Percentiles rank a stretch among this genome's conserved stretches.
Evolutionary conservation across 2,329 filamentous ascomycete species (phyloP).

Genomic region (Colletotrichum sp.): DNA sequence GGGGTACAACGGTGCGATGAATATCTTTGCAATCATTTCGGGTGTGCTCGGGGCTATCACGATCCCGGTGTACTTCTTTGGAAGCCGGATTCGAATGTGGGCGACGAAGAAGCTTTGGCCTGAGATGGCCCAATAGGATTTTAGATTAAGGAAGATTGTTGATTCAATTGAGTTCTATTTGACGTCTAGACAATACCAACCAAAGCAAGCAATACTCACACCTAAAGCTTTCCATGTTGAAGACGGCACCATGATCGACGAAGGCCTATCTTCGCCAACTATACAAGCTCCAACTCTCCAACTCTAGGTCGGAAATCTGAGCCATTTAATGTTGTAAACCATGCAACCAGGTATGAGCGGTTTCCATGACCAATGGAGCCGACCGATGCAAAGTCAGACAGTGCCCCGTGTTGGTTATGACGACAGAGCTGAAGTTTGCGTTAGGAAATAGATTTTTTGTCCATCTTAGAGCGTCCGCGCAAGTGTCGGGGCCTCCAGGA

Average conservation of each 20-base stretch:
- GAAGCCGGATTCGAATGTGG: neutral
- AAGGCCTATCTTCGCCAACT: accelerated
- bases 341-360: neutral
- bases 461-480: neutral
- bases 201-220: no score
- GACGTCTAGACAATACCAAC: no score
- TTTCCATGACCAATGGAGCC: neutral
- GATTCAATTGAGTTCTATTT: neutral
- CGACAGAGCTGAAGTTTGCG: neutral
- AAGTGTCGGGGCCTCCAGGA: neutral
- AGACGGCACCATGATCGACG: neutral
- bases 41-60: conserved; percentile 15
- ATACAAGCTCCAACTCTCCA: neutral
- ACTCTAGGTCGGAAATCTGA: accelerated
- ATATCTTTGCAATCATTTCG: conserved; percentile 25
- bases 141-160: neutral
- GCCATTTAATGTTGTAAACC: neutral
- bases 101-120: conserved; percentile 3
- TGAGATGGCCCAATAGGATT: neutral
- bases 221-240: neutral
- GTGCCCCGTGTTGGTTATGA: neutral
- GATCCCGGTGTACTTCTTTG: neutral
- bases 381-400: neutral
- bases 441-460: neutral
- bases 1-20: conserved; percentile 26